A percentile compares a stretch with the other conserved stretches of the same genome.
Evolutionary conservation across 306 rosid genomes (phyloP).

Genomic region (Sophora flavescens): DNA sequence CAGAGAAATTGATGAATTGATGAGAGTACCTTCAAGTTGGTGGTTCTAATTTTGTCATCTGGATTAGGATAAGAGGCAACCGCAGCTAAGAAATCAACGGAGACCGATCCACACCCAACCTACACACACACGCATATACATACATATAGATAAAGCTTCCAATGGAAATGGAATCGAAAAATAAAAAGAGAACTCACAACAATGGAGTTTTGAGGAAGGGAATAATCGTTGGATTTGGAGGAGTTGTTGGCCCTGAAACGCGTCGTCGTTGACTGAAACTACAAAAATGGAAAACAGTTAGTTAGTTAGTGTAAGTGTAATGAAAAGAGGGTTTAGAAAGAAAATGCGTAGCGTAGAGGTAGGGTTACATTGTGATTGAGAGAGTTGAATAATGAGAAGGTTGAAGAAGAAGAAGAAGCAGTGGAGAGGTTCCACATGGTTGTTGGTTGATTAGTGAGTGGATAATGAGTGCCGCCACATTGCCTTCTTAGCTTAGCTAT

Average conservation of each 20-base stretch:
- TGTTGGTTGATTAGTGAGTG: background rate
- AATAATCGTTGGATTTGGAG: slow-evolving; percentile 43
- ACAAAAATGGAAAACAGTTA: background rate
- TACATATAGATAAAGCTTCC: background rate
- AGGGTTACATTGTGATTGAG: slow-evolving; percentile 17
- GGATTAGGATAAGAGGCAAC: slow-evolving; percentile 85
- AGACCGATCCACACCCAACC: slow-evolving; percentile 72
- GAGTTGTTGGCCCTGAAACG: slow-evolving; percentile 28
- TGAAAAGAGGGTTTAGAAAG: background rate
- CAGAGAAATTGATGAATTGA: background rate
- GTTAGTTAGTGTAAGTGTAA: background rate
- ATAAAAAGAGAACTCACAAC: slow-evolving; percentile 58
- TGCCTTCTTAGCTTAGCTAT: background rate
- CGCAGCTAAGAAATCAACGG: slow-evolving; percentile 74
- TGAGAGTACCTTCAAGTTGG: slow-evolving; percentile 63
- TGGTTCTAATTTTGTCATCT: slow-evolving; percentile 87
- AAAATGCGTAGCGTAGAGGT: background rate
- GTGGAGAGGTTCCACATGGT: slow-evolving; percentile 43
- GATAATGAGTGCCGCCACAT: slow-evolving; percentile 9
- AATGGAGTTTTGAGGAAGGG: slow-evolving; percentile 58
- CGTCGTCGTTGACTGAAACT: slow-evolving; percentile 38
- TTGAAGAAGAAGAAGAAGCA: slow-evolving; percentile 30
- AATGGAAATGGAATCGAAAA: slow-evolving; percentile 1
- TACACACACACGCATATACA: slow-evolving; percentile 27
- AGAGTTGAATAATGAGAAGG: slow-evolving; percentile 2